Evolutionary conservation across 306 rosid genomes (phyloP).

Genomic region (Cucumis melo): DNA sequence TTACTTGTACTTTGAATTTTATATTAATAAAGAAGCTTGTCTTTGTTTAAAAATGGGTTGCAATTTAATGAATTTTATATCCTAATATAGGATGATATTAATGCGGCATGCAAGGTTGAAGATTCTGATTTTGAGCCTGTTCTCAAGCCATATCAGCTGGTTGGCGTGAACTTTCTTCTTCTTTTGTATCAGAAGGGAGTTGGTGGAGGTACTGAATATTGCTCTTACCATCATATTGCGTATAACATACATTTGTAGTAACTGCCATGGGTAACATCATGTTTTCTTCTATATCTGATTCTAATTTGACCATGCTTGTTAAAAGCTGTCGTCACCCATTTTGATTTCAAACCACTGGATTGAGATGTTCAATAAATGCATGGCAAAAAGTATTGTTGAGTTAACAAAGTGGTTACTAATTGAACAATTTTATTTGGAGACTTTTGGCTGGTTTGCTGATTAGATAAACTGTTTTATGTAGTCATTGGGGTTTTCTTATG

Average conservation of each 20-base stretch:
- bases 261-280: background rate
- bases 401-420: background rate
- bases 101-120: conserved; percentile 63
- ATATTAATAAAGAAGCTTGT: too few relatives aligned
- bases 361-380: background rate
- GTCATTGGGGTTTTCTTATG: background rate
- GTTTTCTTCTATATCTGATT: background rate
- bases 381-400: background rate
- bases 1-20: too few relatives aligned
- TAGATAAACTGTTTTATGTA: background rate
- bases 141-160: conserved; percentile 86
- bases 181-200: conserved; percentile 72
- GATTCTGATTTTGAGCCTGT: conserved; percentile 80
- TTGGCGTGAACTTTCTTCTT: conserved; percentile 91
- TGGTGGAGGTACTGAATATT: conserved; percentile 58
- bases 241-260: background rate
- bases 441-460: background rate
- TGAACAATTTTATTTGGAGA: background rate
- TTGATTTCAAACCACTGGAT: background rate
- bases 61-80: background rate
- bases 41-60: too few relatives aligned
- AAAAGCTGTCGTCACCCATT: background rate
- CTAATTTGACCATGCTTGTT: background rate
- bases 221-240: background rate
- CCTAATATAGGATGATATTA: conserved; percentile 56